Percentiles rank a stretch among this genome's conserved stretches.
These are phyloP conservation scores for Phytophthora citrophthora DNA, from an alignment of 352 stramenopile genomes.

Conservation along the genomic window DNA sequence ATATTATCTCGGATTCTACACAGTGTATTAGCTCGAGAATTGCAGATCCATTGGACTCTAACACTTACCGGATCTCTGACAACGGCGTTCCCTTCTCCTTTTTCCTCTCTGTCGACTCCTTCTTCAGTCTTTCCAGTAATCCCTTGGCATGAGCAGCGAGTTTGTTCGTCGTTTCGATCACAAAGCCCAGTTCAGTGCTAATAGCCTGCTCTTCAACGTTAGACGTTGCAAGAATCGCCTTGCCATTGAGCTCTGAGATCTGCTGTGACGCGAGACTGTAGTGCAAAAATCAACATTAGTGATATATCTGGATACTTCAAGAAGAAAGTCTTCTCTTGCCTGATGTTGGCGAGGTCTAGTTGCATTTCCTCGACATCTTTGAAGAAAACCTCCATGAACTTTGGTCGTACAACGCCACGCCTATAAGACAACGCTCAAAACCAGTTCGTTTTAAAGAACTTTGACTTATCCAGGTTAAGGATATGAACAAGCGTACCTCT, in stretches of 20 bases:
- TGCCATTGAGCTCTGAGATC: conserved; percentile 94
- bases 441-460: too few species aligned
- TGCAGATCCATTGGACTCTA: neutral
- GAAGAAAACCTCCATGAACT: conserved; percentile 97
- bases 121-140: conserved; percentile 90
- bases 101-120: conserved; percentile 95
- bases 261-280: conserved; percentile 87
- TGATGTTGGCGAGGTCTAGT: conserved; percentile 91
- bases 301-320: neutral
- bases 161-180: conserved; percentile 95
- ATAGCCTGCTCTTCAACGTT: conserved; percentile 92
- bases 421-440: conserved; percentile 21
- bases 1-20: conserved; percentile 96
- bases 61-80: conserved; percentile 63
- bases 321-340: conserved; percentile 28
- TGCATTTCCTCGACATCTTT: conserved; percentile 96
- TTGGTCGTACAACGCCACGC: conserved; percentile 64
- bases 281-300: neutral
- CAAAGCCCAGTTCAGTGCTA: conserved; percentile 89
- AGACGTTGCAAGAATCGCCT: conserved; percentile 93
- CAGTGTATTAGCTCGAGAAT: neutral
- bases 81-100: conserved; percentile 85
- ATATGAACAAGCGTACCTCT: neutral
- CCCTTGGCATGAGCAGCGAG: conserved; percentile 90
- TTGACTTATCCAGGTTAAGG: neutral